Percentiles rank a stretch among this genome's conserved stretches.
phyloP scores from a whole-genome alignment of 352 stramenopile genomes.

The Globisporangium recalcitrans region DNA sequence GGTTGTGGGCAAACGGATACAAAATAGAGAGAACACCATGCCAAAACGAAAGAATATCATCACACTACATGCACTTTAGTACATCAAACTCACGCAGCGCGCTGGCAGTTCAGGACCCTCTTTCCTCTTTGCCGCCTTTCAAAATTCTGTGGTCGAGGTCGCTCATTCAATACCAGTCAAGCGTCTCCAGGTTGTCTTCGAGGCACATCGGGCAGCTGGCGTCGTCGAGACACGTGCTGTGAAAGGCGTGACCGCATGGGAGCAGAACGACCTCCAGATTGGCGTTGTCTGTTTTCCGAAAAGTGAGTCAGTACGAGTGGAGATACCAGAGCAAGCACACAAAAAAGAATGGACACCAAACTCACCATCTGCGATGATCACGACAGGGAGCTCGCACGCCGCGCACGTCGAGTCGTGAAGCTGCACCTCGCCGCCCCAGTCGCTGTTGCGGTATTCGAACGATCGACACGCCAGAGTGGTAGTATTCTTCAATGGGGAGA shows the following conservation, averaged over 20 bases:
- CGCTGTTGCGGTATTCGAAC: slow-evolving; percentile 82
- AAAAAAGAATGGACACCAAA: too few species aligned
- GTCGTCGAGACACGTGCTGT: slow-evolving; percentile 58
- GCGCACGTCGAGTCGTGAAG: slow-evolving; percentile 75
- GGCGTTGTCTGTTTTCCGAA: slow-evolving; percentile 40
- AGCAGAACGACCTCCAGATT: slow-evolving; percentile 76
- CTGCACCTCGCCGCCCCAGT: slow-evolving; percentile 84
- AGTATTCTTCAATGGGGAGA: slow-evolving; percentile 4
- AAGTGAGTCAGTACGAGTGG: not conserved
- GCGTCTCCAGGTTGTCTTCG: slow-evolving; percentile 40
- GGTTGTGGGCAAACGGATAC: not conserved
- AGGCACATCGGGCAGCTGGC: slow-evolving; percentile 66
- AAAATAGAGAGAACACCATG: slow-evolving; percentile 1
- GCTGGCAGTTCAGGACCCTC: not conserved
- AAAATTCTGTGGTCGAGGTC: slow-evolving; percentile 8
- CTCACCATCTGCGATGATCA: slow-evolving; percentile 76
- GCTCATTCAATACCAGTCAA: slow-evolving; percentile 26
- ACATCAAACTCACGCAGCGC: not conserved
- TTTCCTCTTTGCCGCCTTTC: not conserved
- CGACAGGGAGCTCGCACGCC: slow-evolving; percentile 69
- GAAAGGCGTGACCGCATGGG: slow-evolving; percentile 78
- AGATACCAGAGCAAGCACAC: too few species aligned
- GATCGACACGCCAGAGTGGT: slow-evolving; percentile 30
- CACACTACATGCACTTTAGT: slow-evolving; percentile 2
- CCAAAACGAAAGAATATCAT: not conserved